phyloP scores from a whole-genome alignment of 75 land plant species.

The Cupressus sempervirens region DNA sequence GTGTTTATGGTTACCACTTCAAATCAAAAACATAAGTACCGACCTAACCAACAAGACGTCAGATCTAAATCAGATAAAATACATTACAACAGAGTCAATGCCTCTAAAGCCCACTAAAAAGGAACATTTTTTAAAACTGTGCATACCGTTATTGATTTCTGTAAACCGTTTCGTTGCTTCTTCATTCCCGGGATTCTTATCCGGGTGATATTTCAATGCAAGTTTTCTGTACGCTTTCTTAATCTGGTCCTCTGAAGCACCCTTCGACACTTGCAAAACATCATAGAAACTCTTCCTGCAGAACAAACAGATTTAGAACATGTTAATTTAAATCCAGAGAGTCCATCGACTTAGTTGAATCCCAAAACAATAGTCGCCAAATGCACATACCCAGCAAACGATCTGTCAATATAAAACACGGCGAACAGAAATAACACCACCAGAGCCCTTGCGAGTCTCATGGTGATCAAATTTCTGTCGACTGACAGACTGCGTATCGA shows the following conservation, averaged over 20 bases:
- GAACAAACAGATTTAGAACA: background rate
- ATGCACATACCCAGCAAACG: constrained; percentile 10
- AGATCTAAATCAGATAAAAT: background rate
- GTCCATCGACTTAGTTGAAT: background rate
- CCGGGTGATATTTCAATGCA: constrained; percentile 92
- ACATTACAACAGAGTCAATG: background rate
- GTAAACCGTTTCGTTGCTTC: constrained; percentile 88
- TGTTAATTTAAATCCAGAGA: background rate
- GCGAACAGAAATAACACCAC: constrained; percentile 8
- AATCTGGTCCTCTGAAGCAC: constrained; percentile 84
- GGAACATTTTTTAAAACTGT: background rate
- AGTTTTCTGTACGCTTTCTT: constrained; percentile 87
- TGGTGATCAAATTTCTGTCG: background rate
- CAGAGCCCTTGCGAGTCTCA: constrained; percentile 5
- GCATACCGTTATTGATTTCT: constrained; percentile 77
- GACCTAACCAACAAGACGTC: background rate
- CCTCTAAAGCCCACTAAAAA: background rate
- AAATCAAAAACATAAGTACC: background rate
- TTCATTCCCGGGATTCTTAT: constrained; percentile 89
- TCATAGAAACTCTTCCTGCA: constrained; percentile 80
- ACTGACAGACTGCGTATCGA: background rate
- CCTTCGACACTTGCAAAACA: constrained; percentile 63
- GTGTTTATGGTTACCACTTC: background rate
- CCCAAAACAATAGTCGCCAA: background rate
- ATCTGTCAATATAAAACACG: background rate